Base-by-base conservation (phyloP, 768 basidiomycete genomes). In the Boletus vinaceobasis region DNA sequence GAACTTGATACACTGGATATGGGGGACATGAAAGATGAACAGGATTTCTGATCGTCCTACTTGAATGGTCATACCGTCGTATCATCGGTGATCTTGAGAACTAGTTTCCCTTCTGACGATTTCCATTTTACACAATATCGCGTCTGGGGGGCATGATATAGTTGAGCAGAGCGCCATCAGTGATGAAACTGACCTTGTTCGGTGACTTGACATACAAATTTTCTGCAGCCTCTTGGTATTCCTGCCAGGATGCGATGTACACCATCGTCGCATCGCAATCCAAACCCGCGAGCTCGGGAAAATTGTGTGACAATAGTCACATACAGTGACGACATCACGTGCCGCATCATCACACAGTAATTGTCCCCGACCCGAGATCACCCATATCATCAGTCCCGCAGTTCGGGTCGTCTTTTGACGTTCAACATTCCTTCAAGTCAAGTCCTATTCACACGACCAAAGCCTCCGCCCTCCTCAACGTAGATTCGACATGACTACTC, bases 101-200 rank as follows among this genome's bases (percentile, higher is more conserved):
- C 88, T 19, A 98, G 83, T 65, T 90, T 87, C 19, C 91, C 91
- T 64, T 92, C 86, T 5, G 84, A 83, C 31, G 87, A 78, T 65
- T 81, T 85, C 90, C 94, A 98, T 79, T 97, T 96, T 65, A 96
- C 84, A 71, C 83, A 86, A 68, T 96, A 97, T 39, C 96, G 83
- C 23, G 90, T 82, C 96, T 98, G 66, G 50, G 37, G 17, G 40
- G 47, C 33, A 52, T 39, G 42, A 47, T 59, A 2, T 21, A 48
- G 43, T 32, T 47, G 53, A 46, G 48, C 5, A 37, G 13, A 11
- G 9, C 1, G 15, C 2, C 3, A 53, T 31, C 29, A 2, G 15
- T 0, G 26, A 27, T 13, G 17, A 32, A 19, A 73, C 84, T 53
- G 61, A 94, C 93, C 58, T 81, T 84, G 62, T 79, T 79, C 1